These are phyloP conservation scores for Moricandia moricandioides DNA, from an alignment of 345 rosid species.

Conservation along the genomic window DNA sequence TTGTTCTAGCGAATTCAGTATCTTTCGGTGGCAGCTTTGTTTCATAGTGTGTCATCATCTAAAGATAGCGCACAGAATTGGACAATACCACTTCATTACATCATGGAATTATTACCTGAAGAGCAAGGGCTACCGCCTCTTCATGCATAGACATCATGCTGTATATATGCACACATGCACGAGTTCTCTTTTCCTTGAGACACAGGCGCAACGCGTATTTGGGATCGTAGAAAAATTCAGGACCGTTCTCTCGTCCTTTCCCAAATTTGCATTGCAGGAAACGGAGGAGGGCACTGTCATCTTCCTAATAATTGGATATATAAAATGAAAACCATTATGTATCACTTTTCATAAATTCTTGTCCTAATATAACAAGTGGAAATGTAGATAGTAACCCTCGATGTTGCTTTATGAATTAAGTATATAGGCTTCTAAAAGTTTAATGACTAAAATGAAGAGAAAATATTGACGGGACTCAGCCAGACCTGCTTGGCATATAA, in stretches of 20 bases:
- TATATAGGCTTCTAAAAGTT: not conserved
- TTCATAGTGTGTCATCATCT: not conserved
- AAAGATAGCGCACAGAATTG: not conserved
- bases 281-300: slow-evolving; percentile 84
- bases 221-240: slow-evolving; percentile 96
- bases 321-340: slow-evolving; percentile 21
- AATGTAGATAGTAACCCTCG: slow-evolving; percentile 11
- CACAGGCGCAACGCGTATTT: slow-evolving; percentile 95
- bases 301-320: slow-evolving; percentile 59
- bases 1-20: not conserved
- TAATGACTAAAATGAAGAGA: slow-evolving; percentile 4
- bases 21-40: not conserved
- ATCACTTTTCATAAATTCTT: not conserved
- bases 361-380: not conserved
- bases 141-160: slow-evolving; percentile 99
- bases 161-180: slow-evolving; percentile 96
- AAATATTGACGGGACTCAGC: slow-evolving; percentile 17
- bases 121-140: slow-evolving; percentile 99
- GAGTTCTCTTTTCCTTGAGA: slow-evolving; percentile 92
- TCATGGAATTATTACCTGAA: slow-evolving; percentile 58
- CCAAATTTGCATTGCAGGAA: slow-evolving; percentile 97
- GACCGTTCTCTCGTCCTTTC: slow-evolving; percentile 84
- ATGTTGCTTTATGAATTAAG: slow-evolving; percentile 5
- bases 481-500: slow-evolving; percentile 95
- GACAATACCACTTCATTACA: not conserved